Evolutionary conservation across 371 early-diverging fungal species (phyloP).

Genomic region (Umbelopsis sp.): DNA sequence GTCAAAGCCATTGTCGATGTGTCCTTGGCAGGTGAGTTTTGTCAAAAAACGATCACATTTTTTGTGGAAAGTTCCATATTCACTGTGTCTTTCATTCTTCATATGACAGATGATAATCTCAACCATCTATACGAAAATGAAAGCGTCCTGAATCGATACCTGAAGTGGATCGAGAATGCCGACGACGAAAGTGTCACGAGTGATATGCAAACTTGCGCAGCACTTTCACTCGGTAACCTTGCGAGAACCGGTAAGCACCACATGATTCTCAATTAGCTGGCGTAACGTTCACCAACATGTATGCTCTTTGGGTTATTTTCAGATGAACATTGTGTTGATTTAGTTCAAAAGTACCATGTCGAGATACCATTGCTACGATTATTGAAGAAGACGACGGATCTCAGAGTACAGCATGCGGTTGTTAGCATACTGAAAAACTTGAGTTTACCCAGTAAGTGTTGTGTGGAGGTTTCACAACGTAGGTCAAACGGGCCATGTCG

Average conservation of each 20-base stretch:
- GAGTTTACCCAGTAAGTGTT: constrained; percentile 55
- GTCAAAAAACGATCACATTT: not conserved
- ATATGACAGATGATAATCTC: constrained; percentile 53
- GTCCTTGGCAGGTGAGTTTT: constrained; percentile 44
- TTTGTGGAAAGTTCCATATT: not conserved
- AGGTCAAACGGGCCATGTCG: no score
- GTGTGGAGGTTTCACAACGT: not conserved
- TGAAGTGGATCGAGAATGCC: constrained; percentile 46
- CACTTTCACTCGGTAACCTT: constrained; percentile 63
- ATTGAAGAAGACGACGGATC: constrained; percentile 53
- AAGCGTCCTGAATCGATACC: constrained; percentile 42
- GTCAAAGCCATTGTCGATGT: constrained; percentile 51
- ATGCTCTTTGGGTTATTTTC: constrained; percentile 5
- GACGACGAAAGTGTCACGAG: constrained; percentile 36
- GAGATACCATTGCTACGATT: constrained; percentile 49
- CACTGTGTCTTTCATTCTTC: not conserved
- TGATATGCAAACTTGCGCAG: constrained; percentile 50
- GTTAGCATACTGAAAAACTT: constrained; percentile 65
- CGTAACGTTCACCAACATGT: not conserved
- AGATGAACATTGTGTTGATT: constrained; percentile 62
- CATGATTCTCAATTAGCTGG: not conserved
- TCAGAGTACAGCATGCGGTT: constrained; percentile 62
- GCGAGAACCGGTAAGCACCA: constrained; percentile 56
- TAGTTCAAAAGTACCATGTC: constrained; percentile 57
- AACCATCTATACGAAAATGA: constrained; percentile 49